Evolutionary conservation across 257 asterid species (phyloP).

Genomic region (Cruciata laevipes): DNA sequence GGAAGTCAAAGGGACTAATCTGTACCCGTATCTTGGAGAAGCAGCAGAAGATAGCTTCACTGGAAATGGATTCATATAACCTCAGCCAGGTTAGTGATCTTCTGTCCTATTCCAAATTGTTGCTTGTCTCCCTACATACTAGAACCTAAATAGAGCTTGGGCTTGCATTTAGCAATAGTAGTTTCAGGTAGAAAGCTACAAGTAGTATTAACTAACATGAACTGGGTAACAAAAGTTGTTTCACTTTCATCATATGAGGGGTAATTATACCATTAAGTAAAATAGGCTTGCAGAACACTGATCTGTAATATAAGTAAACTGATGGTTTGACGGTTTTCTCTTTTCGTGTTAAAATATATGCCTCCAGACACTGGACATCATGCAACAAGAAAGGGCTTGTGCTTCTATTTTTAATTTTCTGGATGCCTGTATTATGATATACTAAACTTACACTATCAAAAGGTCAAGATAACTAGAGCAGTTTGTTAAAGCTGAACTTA

Average conservation of each 20-base stretch:
- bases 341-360: conserved; percentile 4
- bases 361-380: conserved; percentile 68
- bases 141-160: no score
- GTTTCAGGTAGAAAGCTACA: no score
- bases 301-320: background rate
- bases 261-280: background rate
- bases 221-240: background rate
- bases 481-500: background rate
- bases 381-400: conserved; percentile 55
- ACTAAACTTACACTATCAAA: conserved; percentile 39
- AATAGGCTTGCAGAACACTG: background rate
- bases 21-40: conserved; percentile 53
- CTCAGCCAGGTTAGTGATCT: conserved; percentile 48
- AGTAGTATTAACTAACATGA: background rate
- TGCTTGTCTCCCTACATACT: no score
- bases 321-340: no score
- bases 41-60: conserved; percentile 46
- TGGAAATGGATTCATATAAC: conserved; percentile 52
- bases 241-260: background rate
- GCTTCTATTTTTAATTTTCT: conserved; percentile 16
- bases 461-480: conserved; percentile 11
- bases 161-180: no score
- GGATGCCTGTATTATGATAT: conserved; percentile 18
- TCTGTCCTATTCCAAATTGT: background rate
- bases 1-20: conserved; percentile 48